Percentiles rank a stretch among this genome's conserved stretches.
Evolutionary conservation across 2,329 filamentous ascomycete genomes (phyloP).

Genomic region (Fusarium miscanthi): DNA sequence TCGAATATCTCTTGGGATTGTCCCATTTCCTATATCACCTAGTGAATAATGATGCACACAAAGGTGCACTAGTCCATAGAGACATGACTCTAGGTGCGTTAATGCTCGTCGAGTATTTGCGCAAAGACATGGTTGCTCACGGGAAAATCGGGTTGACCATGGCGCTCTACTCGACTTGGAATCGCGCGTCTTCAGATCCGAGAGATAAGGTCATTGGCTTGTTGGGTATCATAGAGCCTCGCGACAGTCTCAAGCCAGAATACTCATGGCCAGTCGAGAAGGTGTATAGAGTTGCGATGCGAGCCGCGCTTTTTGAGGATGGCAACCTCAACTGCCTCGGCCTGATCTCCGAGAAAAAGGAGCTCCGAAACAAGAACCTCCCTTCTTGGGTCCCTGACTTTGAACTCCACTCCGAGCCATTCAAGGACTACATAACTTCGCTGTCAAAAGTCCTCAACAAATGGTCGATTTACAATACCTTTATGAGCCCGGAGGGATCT

Average conservation of each 20-base stretch:
- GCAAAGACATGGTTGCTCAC: neutral
- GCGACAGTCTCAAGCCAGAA: neutral
- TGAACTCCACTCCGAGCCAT: neutral
- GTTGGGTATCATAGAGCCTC: neutral
- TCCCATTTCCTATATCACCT: conserved; percentile 6
- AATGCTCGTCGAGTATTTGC: neutral
- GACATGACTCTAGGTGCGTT: neutral
- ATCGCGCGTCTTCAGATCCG: neutral
- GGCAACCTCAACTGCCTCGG: conserved; percentile 2
- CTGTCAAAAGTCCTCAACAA: neutral
- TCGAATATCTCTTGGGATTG: conserved; percentile 1
- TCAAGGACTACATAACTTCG: neutral
- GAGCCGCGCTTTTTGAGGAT: neutral
- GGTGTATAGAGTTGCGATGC: conserved; percentile 5
- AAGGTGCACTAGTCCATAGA: neutral
- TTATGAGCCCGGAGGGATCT: neutral
- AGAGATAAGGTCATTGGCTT: conserved; percentile 10
- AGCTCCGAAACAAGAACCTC: neutral
- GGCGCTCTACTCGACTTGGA: conserved; percentile 11
- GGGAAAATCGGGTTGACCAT: neutral
- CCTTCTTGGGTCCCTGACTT: conserved; percentile 9
- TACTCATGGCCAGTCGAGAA: conserved; percentile 18
- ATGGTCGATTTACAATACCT: neutral
- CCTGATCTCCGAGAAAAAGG: neutral
- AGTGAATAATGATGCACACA: neutral